These are phyloP conservation scores for Beauveria sp. DNA, from an alignment of 2,329 filamentous ascomycete species.

Conservation along the genomic window DNA sequence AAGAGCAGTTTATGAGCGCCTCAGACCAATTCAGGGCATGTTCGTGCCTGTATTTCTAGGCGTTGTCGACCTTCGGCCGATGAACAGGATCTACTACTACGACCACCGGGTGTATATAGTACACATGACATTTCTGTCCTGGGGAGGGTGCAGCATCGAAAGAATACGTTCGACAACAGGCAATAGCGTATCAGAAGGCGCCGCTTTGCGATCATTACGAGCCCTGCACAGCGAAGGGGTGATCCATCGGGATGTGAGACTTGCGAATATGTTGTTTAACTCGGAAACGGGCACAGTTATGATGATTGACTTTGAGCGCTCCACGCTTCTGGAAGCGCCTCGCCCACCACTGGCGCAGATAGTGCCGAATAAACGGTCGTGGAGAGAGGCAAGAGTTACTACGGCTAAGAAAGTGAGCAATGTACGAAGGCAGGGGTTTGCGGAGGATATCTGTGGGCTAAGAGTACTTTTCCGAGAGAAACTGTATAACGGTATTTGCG, in stretches of 20 bases:
- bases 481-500: too few species aligned
- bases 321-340: too few species aligned
- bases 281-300: not conserved
- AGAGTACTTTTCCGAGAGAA: too few species aligned
- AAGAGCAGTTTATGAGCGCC: slow-evolving; percentile 26
- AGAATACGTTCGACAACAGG: not conserved
- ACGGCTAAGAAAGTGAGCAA: too few species aligned
- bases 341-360: too few species aligned
- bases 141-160: slow-evolving; percentile 19
- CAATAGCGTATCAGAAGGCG: not conserved
- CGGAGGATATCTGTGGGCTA: too few species aligned
- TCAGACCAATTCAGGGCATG: slow-evolving; percentile 26
- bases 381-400: too few species aligned
- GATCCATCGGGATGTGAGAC: not conserved
- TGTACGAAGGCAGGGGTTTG: too few species aligned
- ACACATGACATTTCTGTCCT: slow-evolving; percentile 28
- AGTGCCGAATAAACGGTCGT: too few species aligned
- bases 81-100: slow-evolving; percentile 27
- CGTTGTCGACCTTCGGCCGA: slow-evolving; percentile 26
- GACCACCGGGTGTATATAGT: slow-evolving; percentile 24
- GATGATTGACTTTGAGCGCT: not conserved
- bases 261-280: not conserved
- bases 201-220: not conserved
- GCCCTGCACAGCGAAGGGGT: not conserved
- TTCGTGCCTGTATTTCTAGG: slow-evolving; percentile 31